Conservation (phyloP, 768 basidiomycete genomes). For the Melanogaster broomeanus region DNA sequence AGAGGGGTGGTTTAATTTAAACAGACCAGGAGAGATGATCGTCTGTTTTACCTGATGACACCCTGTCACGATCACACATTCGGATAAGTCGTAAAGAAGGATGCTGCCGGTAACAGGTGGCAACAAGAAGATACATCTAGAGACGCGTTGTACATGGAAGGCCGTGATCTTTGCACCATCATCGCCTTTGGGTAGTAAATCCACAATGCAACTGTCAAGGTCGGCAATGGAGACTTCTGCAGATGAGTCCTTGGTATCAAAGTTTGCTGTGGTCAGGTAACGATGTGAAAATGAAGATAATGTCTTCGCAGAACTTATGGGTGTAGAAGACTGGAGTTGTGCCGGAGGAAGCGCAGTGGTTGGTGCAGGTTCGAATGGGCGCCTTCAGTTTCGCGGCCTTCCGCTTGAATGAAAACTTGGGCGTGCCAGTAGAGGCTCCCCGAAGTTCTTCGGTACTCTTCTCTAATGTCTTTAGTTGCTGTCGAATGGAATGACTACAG, state of each 20-base stretch:
- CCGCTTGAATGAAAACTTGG: slow-evolving; percentile 72
- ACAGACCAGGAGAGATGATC: background rate
- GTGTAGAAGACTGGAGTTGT: background rate
- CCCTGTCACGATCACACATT: slow-evolving; percentile 67
- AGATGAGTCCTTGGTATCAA: slow-evolving; percentile 39
- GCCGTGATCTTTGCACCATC: slow-evolving; percentile 12
- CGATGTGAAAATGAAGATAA: slow-evolving; percentile 47
- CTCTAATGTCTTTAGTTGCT: slow-evolving; percentile 74
- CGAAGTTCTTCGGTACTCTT: slow-evolving; percentile 53
- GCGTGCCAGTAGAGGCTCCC: slow-evolving; percentile 43
- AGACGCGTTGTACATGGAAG: slow-evolving; percentile 51
- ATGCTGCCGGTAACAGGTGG: slow-evolving; percentile 71
- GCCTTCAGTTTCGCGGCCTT: slow-evolving; percentile 31
- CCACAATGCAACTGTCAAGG: slow-evolving; percentile 68
- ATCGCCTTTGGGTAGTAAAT: slow-evolving; percentile 46
- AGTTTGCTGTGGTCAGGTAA: slow-evolving; percentile 42
- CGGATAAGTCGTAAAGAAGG: slow-evolving; percentile 61
- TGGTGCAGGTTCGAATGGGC: slow-evolving; percentile 3
- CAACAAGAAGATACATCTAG: slow-evolving; percentile 62
- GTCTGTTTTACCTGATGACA: slow-evolving; percentile 71
- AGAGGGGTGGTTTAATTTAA: slow-evolving; percentile 2
- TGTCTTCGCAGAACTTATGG: slow-evolving; percentile 33
- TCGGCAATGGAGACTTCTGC: slow-evolving; percentile 63
- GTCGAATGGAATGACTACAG: slow-evolving; percentile 11
- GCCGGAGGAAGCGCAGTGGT: slow-evolving; percentile 1